Percentiles rank a stretch among this genome's conserved stretches.
Conservation (phyloP, 495 filamentous ascomycete species). For the Letharia lupina region DNA sequence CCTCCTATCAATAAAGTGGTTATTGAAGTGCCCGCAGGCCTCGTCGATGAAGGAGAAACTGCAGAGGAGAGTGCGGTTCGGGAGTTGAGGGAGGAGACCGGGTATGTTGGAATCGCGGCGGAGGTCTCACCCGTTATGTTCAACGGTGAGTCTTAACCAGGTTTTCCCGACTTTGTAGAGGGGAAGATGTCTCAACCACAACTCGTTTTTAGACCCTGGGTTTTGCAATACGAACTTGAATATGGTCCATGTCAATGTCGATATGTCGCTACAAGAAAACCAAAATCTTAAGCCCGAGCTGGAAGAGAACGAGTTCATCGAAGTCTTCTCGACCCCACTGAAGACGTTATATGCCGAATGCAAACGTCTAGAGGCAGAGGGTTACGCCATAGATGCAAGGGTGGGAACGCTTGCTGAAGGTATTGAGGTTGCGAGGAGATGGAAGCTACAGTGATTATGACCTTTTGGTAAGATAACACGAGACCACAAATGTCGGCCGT, state of each 20-base stretch:
- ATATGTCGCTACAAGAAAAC: constrained; percentile 63
- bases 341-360: constrained; percentile 57
- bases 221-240: constrained; percentile 86
- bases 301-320: constrained; percentile 87
- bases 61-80: constrained; percentile 71
- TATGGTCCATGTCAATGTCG: constrained; percentile 74
- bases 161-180: not conserved
- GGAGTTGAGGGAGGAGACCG: constrained; percentile 93
- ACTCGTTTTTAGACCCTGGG: constrained; percentile 46
- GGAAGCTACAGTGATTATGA: constrained; percentile 34
- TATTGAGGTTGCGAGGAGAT: constrained; percentile 66
- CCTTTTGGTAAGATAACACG: not conserved
- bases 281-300: constrained; percentile 62
- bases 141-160: constrained; percentile 49
- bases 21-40: constrained; percentile 79
- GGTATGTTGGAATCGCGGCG: constrained; percentile 65
- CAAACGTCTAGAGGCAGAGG: constrained; percentile 59
- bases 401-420: constrained; percentile 81
- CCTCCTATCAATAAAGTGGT: constrained; percentile 70
- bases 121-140: constrained; percentile 57
- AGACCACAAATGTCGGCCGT: not conserved
- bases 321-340: constrained; percentile 67
- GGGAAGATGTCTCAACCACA: not conserved
- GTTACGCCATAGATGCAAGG: constrained; percentile 78
- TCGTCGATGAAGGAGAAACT: constrained; percentile 76